These are phyloP conservation scores for Entomortierella beljakovae DNA, from an alignment of 192 early-diverging fungal genomes.

Conservation along the genomic window DNA sequence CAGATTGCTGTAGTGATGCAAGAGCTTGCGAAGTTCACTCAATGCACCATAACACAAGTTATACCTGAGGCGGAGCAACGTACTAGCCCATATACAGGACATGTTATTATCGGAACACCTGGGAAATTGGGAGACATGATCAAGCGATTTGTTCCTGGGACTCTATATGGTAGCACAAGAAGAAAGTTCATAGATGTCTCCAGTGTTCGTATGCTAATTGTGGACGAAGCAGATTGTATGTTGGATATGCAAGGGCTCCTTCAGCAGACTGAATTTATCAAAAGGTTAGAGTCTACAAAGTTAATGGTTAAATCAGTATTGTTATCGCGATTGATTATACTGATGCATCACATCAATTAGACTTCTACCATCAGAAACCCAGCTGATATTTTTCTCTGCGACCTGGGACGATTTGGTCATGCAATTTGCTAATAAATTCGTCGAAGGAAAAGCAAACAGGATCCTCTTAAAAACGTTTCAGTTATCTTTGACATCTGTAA, in stretches of 20 bases:
- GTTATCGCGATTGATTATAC: neutral
- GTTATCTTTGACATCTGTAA: constrained; percentile 88
- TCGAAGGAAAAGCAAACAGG: constrained; percentile 82
- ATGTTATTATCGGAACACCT: constrained; percentile 94
- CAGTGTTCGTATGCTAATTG: constrained; percentile 80
- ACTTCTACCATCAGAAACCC: constrained; percentile 70
- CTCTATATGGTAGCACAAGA: neutral
- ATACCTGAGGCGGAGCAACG: constrained; percentile 64
- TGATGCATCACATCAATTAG: constrained; percentile 42
- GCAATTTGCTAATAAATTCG: constrained; percentile 79
- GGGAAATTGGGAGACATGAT: constrained; percentile 86
- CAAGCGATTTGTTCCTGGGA: constrained; percentile 39
- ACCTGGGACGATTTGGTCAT: constrained; percentile 86
- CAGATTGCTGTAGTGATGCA: constrained; percentile 92
- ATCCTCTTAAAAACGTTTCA: constrained; percentile 85
- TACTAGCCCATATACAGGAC: constrained; percentile 61
- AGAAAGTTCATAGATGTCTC: constrained; percentile 60
- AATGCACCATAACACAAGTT: constrained; percentile 73
- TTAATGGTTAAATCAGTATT: neutral
- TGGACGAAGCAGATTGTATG: constrained; percentile 99
- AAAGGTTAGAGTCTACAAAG: constrained; percentile 64
- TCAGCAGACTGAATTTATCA: constrained; percentile 85
- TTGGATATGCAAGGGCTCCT: constrained; percentile 84
- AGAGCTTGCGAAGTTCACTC: constrained; percentile 87
- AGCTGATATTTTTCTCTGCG: constrained; percentile 94